Evolutionary conservation across 2,329 filamentous ascomycete genomes (phyloP), one percentile per base, ranked within the genome.

Genomic region (Pseudocercospora musae): DNA sequence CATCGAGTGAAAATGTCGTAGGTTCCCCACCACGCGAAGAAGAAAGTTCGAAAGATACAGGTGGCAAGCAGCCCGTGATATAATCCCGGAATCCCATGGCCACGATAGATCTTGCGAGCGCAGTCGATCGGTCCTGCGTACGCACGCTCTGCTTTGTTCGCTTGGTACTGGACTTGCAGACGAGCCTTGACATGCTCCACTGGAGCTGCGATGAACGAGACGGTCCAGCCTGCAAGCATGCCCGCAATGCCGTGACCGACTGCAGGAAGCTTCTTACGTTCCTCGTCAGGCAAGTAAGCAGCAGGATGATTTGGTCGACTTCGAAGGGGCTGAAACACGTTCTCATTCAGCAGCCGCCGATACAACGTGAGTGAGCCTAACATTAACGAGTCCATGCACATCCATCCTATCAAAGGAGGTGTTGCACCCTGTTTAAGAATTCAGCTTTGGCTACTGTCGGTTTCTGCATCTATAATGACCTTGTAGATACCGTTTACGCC

Each of bases 11-110:
- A 84, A 29, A 96, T 70, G 72, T 97, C 94, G 80, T 99, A 99
- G 40, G 87, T 90, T n/a, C 88, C 88, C 95, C 95, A 99, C 93
- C 93, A 98, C 80, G 89, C 95, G 83, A 96, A 97, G 82, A 99
- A 99, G 79, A 94, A 96, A 13, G 87, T 87, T 18, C 95, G 86
- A 80, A 98, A 98, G 53, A 98, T 77, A 54, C 98, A 80, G 0
- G 95, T 98, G 1, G 95, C 91, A 40, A 78, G 81, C 11, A 99
- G 83, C 0, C 95, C 95, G 74, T 92, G 92, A 77, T 94, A 99
- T 7, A 99, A 76, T 37, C 94, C 95, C 21, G 78, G 74, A 2
- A 97, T 71, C 40, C 60, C 94, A 75, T 98, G 92, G 56, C 75
- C 71, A 25, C 75, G 74, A 54, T 82, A 72, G 50, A 91, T 87